phyloP scores from a whole-genome alignment of 306 rosid genomes.

The Prunus mume region DNA sequence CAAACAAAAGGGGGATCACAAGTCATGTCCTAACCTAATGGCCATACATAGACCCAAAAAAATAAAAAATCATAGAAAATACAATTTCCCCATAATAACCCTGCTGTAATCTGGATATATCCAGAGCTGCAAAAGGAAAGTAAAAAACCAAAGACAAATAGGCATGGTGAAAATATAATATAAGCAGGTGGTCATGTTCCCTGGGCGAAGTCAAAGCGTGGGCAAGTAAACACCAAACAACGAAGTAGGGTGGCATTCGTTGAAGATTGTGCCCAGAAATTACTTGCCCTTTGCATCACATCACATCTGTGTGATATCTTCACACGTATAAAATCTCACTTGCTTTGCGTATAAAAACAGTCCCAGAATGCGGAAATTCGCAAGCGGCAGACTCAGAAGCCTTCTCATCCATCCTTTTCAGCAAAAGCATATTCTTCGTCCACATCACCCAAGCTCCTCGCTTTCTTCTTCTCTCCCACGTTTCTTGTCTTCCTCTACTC shows the following conservation, averaged over 20 bases:
- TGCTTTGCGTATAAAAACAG: background rate
- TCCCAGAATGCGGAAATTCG: constrained; percentile 67
- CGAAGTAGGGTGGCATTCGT: background rate
- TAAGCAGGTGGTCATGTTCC: background rate
- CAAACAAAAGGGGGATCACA: too few relatives aligned
- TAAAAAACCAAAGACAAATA: background rate
- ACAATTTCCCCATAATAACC: background rate
- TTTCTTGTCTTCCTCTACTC: constrained; percentile 41
- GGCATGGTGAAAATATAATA: background rate
- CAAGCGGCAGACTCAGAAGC: constrained; percentile 32
- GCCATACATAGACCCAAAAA: too few relatives aligned
- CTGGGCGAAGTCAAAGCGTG: background rate
- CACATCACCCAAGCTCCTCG: background rate
- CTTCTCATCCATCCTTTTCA: constrained; percentile 40
- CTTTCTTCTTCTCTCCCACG: constrained; percentile 37
- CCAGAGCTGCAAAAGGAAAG: background rate
- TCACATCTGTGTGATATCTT: too few relatives aligned
- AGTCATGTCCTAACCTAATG: background rate
- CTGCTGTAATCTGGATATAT: background rate
- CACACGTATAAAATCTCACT: background rate
- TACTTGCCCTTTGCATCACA: background rate
- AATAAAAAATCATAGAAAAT: too few relatives aligned
- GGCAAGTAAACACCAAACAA: too few relatives aligned
- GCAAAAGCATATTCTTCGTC: constrained; percentile 2
- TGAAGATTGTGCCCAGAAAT: background rate